Evolutionary conservation across 768 basidiomycete species (phyloP), one percentile per base, ranked within the genome.

Genomic region (Phanerochaete sordida): DNA sequence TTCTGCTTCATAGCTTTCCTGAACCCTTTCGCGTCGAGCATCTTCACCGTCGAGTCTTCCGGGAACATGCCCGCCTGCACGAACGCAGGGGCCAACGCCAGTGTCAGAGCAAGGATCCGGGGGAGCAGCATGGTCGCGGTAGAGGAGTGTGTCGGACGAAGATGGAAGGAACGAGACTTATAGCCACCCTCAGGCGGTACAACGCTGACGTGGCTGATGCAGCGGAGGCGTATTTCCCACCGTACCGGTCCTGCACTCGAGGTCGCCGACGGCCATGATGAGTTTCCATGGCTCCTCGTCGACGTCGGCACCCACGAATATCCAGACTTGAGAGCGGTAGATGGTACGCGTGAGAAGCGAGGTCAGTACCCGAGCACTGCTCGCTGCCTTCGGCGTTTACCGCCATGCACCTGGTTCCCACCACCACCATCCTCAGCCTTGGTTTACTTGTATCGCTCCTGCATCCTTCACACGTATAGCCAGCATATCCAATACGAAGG

Each of bases 1-100:
- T 91, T 90, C 47, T 77, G 76, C 71, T 86, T 87, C 85, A 95
- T 86, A 3, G 76, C 84, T 58, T 85, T 81, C 70, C 77, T 86
- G 73, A 91, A 94, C 1, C 78, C 77, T 69, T 85, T 89, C 1
- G 81, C 73, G 69, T 90, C 86, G 33, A 94, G 66, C 79, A 84
- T 81, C 77, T 91, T 91, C 61, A 94, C 92, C 19, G 69, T 59
- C 27, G 76, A 72, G 56, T 75, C 71, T 44, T 69, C 67, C 9
- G 77, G 71, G 24, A 76, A 79, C 2, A 79, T 74, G 67, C 72
- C 85, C 27, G 83, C 85, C 43, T 78, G 79, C 64, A 77, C 82
- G 63, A 84, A 59, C 47, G 81, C 75, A 69, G 81, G 78, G 57
- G 73, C 71, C 60, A 82, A 62, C 9, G 73, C 72, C 26, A 80